A percentile compares a stretch with the other conserved stretches of the same genome.
Evolutionary conservation across 345 rosid genomes (phyloP).

Genomic region (Orychophragmus violaceus): DNA sequence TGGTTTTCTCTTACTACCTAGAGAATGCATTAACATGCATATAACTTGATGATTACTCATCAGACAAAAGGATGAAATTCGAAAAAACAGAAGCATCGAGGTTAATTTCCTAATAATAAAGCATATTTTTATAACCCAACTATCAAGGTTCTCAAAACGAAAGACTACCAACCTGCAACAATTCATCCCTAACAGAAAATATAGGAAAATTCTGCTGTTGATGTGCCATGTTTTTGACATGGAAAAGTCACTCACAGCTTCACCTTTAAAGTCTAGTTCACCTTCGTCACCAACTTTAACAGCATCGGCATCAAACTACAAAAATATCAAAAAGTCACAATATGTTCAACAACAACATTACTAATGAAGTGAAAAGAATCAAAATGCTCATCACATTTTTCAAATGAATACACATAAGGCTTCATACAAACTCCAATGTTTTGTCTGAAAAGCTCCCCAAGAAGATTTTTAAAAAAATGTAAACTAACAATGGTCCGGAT

Average conservation of each 20-base stretch:
- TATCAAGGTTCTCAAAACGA: conserved; percentile 2
- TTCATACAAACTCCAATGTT: background rate
- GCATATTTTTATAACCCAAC: background rate
- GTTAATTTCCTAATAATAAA: background rate
- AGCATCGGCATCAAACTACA: conserved; percentile 93
- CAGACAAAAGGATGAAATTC: no score
- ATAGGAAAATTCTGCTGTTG: conserved; percentile 94
- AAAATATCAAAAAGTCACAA: conserved; percentile 8
- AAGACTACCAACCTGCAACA: conserved; percentile 66
- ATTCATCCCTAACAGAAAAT: conserved; percentile 89
- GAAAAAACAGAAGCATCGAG: background rate
- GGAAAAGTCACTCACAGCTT: conserved; percentile 96
- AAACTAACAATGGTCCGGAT: conserved; percentile 78
- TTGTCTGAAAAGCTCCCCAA: background rate
- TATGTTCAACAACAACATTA: conserved; percentile 4
- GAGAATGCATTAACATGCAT: conserved; percentile 14
- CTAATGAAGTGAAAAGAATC: background rate
- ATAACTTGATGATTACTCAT: background rate
- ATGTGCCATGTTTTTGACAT: conserved; percentile 67
- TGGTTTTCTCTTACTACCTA: conserved; percentile 95
- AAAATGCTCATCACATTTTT: no score
- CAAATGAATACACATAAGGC: background rate
- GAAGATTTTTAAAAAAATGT: background rate
- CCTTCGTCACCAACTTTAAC: conserved; percentile 87
- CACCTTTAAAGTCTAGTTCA: conserved; percentile 84